Base-by-base conservation (phyloP, 31 red algal genomes). In the Odonthalia washingtoniensis region DNA sequence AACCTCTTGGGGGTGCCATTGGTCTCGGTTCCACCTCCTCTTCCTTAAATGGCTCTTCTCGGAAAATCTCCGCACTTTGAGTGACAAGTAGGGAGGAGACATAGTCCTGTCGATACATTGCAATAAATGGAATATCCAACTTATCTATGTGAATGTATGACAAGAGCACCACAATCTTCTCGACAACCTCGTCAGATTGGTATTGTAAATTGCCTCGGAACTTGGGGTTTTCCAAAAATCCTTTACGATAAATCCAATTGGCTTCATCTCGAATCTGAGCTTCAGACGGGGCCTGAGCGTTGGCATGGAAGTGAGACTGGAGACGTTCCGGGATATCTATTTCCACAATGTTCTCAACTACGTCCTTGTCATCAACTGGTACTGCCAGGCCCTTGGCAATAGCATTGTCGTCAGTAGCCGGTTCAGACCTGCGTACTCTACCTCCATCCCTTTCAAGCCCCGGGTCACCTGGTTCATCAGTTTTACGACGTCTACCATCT, bases 121-220 rank as follows among this genome's bases (percentile, higher is more conserved):
- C 95, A 78, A 97, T 94, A 38, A 97, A 97, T 18, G 95, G 90
- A 81, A 97, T 91, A 83, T 97, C 90, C 24, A 97, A 39, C 41
- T 91, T 93, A 31, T 97, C 95, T 62, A 94, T 87, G 73, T 97
- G 91, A 77, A 97, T 90, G 82, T 93, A 96, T 1, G 82, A 93
- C 46, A 96, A 69, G 17, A 96, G 60, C 9, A 89, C 90, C 16
- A 88, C 83, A 44, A 96, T 96, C 63, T 81, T 87, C 9, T 86
- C 76, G 17, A 62, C 83, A 34, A 91, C 89, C 35, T 80, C 85
- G 3, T 75, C 43, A 65, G 81, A 63, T 4, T 85, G 37, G 69
- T 74, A 91, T 30, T 60, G 81, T 14, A 31, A 37, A 53, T 78
- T 40, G 68, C 84, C 74, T 28, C 63, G 52, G 52, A 88, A 88